phyloP scores from a whole-genome alignment of 2,329 filamentous ascomycete species.

The Penicillium sp. region DNA sequence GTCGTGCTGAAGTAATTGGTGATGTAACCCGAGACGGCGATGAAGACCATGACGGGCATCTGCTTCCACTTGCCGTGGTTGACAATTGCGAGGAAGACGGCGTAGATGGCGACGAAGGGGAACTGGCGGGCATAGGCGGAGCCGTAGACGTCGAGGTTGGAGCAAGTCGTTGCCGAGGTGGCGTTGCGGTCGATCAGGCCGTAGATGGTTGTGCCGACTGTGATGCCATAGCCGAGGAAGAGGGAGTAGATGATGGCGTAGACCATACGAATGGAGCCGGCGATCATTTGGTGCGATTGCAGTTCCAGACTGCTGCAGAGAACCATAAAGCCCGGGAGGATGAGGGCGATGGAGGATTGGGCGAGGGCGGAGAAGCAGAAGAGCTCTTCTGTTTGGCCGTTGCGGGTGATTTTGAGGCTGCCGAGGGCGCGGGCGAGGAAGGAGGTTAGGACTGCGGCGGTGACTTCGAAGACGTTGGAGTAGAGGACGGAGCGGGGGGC shows the following conservation, averaged over 20 bases:
- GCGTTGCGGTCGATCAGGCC: conserved; percentile 62
- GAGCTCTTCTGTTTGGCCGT: conserved; percentile 41
- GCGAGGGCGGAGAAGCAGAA: conserved; percentile 75
- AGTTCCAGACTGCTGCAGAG: conserved; percentile 66
- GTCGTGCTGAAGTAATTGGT: conserved; percentile 75
- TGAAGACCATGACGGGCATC: conserved; percentile 74
- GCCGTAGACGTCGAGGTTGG: conserved; percentile 53
- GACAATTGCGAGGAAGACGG: conserved; percentile 74
- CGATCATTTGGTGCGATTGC: conserved; percentile 69
- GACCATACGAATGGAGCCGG: conserved; percentile 74
- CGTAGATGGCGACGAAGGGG: conserved; percentile 74
- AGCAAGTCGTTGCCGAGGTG: conserved; percentile 53
- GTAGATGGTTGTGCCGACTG: conserved; percentile 65
- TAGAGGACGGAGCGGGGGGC: conserved; percentile 73
- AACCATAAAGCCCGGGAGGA: conserved; percentile 70
- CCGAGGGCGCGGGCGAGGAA: conserved; percentile 70
- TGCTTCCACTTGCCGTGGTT: conserved; percentile 84
- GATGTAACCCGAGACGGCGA: conserved; percentile 73
- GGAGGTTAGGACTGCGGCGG: conserved; percentile 66
- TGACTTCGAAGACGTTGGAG: conserved; percentile 68
- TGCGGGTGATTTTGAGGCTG: conserved; percentile 57
- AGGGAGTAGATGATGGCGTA: conserved; percentile 75
- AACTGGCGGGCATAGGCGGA: conserved; percentile 57
- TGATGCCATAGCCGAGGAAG: conserved; percentile 73
- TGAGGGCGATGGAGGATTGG: conserved; percentile 72